Conservation (phyloP, 352 stramenopile genomes). For the Pythium rishiriense region DNA sequence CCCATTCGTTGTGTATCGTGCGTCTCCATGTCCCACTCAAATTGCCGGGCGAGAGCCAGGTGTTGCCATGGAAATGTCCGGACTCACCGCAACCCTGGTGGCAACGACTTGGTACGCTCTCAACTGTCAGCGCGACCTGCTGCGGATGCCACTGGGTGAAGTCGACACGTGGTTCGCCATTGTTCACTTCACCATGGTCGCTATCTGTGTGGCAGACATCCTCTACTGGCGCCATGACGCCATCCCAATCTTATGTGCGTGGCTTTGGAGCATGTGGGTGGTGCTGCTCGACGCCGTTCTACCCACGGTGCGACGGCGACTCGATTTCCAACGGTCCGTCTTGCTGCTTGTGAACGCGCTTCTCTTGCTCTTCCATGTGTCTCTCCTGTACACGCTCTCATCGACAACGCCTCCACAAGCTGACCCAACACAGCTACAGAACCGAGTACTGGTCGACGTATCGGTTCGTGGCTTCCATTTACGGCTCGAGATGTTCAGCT, state of each 20-base stretch:
- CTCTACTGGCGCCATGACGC: constrained; percentile 6
- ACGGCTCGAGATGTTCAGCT: constrained; percentile 25
- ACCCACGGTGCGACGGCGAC: not conserved
- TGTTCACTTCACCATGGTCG: constrained; percentile 17
- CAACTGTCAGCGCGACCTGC: constrained; percentile 16
- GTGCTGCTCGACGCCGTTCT: constrained; percentile 15
- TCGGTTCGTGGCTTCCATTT: not conserved
- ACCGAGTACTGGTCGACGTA: constrained; percentile 18
- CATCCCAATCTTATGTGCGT: constrained; percentile 2
- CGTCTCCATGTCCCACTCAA: not conserved
- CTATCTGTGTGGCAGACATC: constrained; percentile 8
- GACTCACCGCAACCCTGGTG: constrained; percentile 2
- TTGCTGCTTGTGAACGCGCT: constrained; percentile 4
- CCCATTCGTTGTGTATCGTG: not conserved
- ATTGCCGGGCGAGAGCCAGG: not conserved
- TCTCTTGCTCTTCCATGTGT: constrained; percentile 17
- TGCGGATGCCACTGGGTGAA: constrained; percentile 9
- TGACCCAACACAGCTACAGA: not conserved
- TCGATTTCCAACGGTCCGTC: constrained; percentile 13
- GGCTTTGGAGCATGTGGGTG: constrained; percentile 20
- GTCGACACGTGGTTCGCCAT: constrained; percentile 18
- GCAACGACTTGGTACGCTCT: not conserved
- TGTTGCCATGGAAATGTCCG: constrained; percentile 4
- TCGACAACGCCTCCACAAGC: not conserved
- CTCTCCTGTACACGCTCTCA: constrained; percentile 7